phyloP scores from a whole-genome alignment of 768 basidiomycete genomes.

The Hygrophoropsis aurantiaca region DNA sequence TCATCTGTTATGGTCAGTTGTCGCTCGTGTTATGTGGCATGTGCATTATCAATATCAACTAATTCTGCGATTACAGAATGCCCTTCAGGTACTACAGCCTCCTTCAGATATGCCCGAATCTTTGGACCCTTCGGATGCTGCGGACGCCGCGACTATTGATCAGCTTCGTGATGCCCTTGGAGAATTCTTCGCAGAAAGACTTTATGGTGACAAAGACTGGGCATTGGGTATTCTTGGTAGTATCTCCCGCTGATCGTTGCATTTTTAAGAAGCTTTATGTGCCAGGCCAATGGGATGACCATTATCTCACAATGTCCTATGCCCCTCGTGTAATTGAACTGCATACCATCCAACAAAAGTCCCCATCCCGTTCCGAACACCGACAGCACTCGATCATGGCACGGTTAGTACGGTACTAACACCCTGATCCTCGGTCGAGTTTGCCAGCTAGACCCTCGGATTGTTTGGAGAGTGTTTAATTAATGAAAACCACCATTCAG shows the following conservation, averaged over 20 bases:
- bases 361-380: no score
- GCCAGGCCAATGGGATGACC: no score
- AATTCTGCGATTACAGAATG: constrained; percentile 42
- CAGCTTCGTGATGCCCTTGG: constrained; percentile 59
- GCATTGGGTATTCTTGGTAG: constrained; percentile 53
- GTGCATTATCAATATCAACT: neutral
- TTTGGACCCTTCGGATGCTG: constrained; percentile 47
- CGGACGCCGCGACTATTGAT: constrained; percentile 45
- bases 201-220: constrained; percentile 64
- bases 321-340: no score
- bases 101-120: constrained; percentile 59
- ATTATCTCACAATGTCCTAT: no score
- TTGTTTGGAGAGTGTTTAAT: no score
- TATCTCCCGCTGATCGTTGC: constrained; percentile 17
- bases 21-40: neutral
- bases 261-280: neutral
- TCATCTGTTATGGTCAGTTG: constrained; percentile 60
- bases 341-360: no score
- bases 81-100: constrained; percentile 58
- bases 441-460: no score
- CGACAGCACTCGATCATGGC: no score
- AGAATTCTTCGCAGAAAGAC: constrained; percentile 55
- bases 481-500: no score
- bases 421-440: no score
- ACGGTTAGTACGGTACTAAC: no score